Evolutionary conservation across 352 stramenopile genomes (phyloP).

Genomic region (Phytophthora rubi): DNA sequence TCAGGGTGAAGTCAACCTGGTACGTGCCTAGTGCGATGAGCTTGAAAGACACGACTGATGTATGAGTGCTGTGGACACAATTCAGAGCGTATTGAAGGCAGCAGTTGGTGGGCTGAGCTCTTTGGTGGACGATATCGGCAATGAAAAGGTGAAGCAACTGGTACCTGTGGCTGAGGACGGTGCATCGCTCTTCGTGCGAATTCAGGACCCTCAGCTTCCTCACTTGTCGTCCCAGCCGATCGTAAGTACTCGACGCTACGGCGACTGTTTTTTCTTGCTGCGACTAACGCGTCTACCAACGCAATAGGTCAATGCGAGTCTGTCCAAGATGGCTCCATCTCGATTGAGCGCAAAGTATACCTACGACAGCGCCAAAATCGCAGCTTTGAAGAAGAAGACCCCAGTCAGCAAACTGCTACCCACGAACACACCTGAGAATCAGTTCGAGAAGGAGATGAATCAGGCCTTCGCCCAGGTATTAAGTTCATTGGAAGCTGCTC

Average conservation of each 20-base stretch:
- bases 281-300: neutral
- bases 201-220: constrained; percentile 71
- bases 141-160: constrained; percentile 53
- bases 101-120: constrained; percentile 24
- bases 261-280: neutral
- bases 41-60: neutral
- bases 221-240: constrained; percentile 39
- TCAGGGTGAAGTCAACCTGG: constrained; percentile 62
- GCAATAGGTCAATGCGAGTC: constrained; percentile 31
- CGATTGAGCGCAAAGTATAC: constrained; percentile 49
- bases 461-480: constrained; percentile 57
- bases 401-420: constrained; percentile 64
- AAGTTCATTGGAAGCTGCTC: neutral
- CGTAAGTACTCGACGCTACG: constrained; percentile 36
- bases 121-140: constrained; percentile 50
- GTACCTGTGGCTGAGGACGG: constrained; percentile 44
- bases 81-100: constrained; percentile 46
- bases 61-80: neutral
- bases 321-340: constrained; percentile 57
- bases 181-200: constrained; percentile 61
- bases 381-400: constrained; percentile 64
- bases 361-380: constrained; percentile 56
- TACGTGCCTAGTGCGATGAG: constrained; percentile 21
- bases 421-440: constrained; percentile 36
- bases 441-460: constrained; percentile 82